phyloP scores from a whole-genome alignment of 768 basidiomycete species.

The Pisolithus marmoratus region DNA sequence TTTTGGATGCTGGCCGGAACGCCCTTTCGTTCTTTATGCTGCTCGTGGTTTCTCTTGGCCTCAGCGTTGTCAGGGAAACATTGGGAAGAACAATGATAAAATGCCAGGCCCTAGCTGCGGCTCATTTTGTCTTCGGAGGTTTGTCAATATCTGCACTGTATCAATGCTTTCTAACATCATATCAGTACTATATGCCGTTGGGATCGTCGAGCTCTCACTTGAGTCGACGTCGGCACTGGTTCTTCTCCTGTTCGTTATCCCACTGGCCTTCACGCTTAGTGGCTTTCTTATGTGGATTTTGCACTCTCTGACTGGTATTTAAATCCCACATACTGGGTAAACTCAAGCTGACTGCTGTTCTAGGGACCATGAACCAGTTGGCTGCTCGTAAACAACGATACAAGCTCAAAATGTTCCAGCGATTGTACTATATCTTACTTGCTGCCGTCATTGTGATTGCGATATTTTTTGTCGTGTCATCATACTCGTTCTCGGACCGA shows the following conservation, averaged over 20 bases:
- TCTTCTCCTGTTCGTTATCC: conserved; percentile 86
- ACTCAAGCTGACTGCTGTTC: conserved; percentile 3
- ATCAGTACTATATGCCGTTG: conserved; percentile 85
- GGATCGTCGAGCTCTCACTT: conserved; percentile 88
- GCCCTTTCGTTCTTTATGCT: conserved; percentile 94
- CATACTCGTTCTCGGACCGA: conserved; percentile 86
- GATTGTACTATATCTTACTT: conserved; percentile 79
- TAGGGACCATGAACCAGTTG: conserved; percentile 86
- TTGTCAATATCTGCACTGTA: conserved; percentile 21
- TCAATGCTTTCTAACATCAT: conserved; percentile 7
- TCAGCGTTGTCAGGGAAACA: conserved; percentile 87
- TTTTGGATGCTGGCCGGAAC: conserved; percentile 91
- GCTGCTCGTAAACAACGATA: conserved; percentile 79
- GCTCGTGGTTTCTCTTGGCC: conserved; percentile 84
- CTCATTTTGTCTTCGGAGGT: conserved; percentile 96
- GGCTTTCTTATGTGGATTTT: conserved; percentile 96
- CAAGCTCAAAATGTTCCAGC: conserved; percentile 85
- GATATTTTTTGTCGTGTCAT: conserved; percentile 90
- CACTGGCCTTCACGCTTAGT: conserved; percentile 92
- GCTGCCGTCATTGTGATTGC: conserved; percentile 75
- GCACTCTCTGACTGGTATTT: conserved; percentile 76
- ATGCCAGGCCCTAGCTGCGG: conserved; percentile 73
- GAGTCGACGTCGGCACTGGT: conserved; percentile 85
- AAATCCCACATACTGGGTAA: neutral
- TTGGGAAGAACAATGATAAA: conserved; percentile 80